A percentile compares a stretch with the other conserved stretches of the same genome.
Conservation (phyloP, 371 early-diverging fungal genomes). For the Umbelopsis sp. region DNA sequence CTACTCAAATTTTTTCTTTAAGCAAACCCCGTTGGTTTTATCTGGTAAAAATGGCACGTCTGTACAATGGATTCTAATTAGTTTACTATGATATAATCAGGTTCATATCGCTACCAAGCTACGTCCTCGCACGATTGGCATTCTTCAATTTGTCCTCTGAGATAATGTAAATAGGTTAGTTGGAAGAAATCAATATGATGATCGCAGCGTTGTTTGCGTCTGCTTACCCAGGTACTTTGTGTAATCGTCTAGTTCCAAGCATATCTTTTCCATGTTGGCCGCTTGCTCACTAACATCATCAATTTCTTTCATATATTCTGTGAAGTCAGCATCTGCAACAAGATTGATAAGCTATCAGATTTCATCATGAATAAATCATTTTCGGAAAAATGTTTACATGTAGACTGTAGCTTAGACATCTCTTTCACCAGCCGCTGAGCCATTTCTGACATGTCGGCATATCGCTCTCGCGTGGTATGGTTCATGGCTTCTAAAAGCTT, state of each 20-base stretch:
- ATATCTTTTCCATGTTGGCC: conserved; percentile 58
- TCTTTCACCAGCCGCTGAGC: conserved; percentile 63
- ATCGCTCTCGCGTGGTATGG: conserved; percentile 57
- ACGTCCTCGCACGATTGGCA: conserved; percentile 13
- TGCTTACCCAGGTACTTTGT: conserved; percentile 60
- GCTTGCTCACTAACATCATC: conserved; percentile 64
- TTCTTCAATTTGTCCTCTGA: conserved; percentile 18
- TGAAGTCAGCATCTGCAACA: conserved; percentile 56
- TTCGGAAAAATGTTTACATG: conserved; percentile 40
- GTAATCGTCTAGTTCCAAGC: conserved; percentile 63
- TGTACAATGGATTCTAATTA: background rate
- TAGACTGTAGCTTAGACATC: conserved; percentile 59
- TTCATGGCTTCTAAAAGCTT: conserved; percentile 64
- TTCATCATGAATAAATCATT: background rate
- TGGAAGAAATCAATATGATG: background rate
- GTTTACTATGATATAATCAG: too few relatives aligned
- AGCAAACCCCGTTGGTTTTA: background rate
- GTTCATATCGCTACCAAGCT: too few relatives aligned
- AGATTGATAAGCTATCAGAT: background rate
- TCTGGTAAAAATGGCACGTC: background rate
- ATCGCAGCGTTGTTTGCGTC: background rate
- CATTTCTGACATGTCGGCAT: conserved; percentile 60
- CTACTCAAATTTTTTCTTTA: background rate
- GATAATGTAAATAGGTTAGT: background rate
- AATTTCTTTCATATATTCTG: conserved; percentile 55